Evolutionary conservation across 768 basidiomycete species (phyloP).

Genomic region (Termitomyces sp.): DNA sequence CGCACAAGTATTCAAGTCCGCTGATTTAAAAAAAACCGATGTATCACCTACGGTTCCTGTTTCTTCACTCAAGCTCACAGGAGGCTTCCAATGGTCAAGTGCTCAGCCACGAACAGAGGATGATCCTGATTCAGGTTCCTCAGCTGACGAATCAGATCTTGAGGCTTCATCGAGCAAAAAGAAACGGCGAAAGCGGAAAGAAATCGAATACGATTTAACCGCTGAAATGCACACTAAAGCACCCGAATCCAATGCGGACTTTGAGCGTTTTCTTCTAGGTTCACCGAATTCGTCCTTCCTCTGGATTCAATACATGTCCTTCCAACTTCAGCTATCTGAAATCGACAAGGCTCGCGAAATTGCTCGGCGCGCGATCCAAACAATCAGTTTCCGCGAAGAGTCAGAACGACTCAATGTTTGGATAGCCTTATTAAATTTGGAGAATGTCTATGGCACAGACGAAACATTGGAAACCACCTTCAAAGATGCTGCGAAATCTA

Average conservation of each 20-base stretch:
- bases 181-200: slow-evolving; percentile 63
- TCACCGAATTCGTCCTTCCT: slow-evolving; percentile 97
- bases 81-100: slow-evolving; percentile 71
- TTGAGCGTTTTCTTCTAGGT: slow-evolving; percentile 86
- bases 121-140: slow-evolving; percentile 33
- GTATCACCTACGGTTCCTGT: slow-evolving; percentile 11
- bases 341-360: slow-evolving; percentile 91
- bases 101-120: slow-evolving; percentile 29
- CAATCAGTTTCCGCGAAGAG: slow-evolving; percentile 95
- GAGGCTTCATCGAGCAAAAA: slow-evolving; percentile 47
- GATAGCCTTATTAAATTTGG: slow-evolving; percentile 93
- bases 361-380: slow-evolving; percentile 74
- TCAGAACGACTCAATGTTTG: slow-evolving; percentile 95
- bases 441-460: slow-evolving; percentile 88
- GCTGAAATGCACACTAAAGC: slow-evolving; percentile 80
- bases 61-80: slow-evolving; percentile 44
- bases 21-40: slow-evolving; percentile 4
- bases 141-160: slow-evolving; percentile 45
- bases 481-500: slow-evolving; percentile 84
- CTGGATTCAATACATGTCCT: slow-evolving; percentile 99
- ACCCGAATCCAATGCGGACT: slow-evolving; percentile 92
- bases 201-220: slow-evolving; percentile 76
- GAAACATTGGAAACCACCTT: slow-evolving; percentile 75
- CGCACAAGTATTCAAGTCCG: slow-evolving; percentile 19
- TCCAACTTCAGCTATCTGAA: slow-evolving; percentile 95